A percentile compares a stretch with the other conserved stretches of the same genome.
Evolutionary conservation across 2,329 filamentous ascomycete genomes (phyloP).

Genomic region (Coleophoma crateriformis): DNA sequence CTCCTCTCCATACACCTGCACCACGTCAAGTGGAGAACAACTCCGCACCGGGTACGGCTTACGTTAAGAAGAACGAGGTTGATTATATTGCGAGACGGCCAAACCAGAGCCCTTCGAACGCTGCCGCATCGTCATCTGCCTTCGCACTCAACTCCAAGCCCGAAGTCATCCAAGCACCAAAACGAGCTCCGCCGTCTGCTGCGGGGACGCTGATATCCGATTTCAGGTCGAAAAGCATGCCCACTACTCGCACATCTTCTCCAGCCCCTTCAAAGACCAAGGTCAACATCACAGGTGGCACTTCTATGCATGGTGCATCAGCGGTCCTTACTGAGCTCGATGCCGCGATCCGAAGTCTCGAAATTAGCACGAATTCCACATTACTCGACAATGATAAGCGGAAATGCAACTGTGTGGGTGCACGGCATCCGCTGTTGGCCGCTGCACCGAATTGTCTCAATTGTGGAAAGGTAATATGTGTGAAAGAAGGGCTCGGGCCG

Average conservation of each 20-base stretch:
- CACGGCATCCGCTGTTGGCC: slow-evolving; percentile 80
- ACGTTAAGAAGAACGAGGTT: slow-evolving; percentile 66
- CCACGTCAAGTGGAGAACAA: slow-evolving; percentile 59
- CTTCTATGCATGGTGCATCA: slow-evolving; percentile 76
- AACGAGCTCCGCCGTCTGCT: slow-evolving; percentile 46
- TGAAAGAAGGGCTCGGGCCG: slow-evolving; percentile 88
- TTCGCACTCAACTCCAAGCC: slow-evolving; percentile 38
- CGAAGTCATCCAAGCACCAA: slow-evolving; percentile 43
- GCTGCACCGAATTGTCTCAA: slow-evolving; percentile 88
- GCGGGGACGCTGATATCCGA: slow-evolving; percentile 81
- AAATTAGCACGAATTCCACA: slow-evolving; percentile 85
- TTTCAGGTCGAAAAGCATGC: slow-evolving; percentile 49
- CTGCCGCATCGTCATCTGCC: slow-evolving; percentile 17
- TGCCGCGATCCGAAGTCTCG: slow-evolving; percentile 80
- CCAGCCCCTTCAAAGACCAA: slow-evolving; percentile 46
- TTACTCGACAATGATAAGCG: slow-evolving; percentile 55
- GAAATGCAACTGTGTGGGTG: slow-evolving; percentile 83
- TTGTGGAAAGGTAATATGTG: slow-evolving; percentile 92
- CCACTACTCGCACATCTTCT: slow-evolving; percentile 46
- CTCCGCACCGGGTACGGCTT: slow-evolving; percentile 57
- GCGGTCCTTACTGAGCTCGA: slow-evolving; percentile 66
- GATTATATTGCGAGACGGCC: slow-evolving; percentile 61
- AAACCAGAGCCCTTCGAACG: slow-evolving; percentile 31
- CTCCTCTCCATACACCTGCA: slow-evolving; percentile 56
- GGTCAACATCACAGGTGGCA: slow-evolving; percentile 68